Conservation (phyloP, 352 stramenopile genomes). For the Pythium volutum region DNA sequence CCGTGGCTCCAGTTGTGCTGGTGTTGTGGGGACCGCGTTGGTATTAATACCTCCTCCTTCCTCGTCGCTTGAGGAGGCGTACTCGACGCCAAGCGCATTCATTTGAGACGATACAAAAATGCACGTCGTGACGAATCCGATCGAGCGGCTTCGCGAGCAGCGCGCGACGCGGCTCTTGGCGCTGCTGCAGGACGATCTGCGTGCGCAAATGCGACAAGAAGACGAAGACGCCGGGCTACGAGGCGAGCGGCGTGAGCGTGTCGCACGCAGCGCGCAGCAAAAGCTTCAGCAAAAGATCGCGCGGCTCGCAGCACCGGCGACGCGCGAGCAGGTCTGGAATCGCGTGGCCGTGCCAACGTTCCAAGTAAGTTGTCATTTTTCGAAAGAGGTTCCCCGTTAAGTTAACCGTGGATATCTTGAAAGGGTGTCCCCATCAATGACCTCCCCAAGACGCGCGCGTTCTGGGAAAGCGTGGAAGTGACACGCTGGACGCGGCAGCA, state of each 20-base stretch:
- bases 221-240: constrained; percentile 34
- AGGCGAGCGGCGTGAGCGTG: constrained; percentile 15
- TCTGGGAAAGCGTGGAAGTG: constrained; percentile 56
- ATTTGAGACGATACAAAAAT: constrained; percentile 16
- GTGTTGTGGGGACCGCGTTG: not conserved
- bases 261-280: constrained; percentile 31
- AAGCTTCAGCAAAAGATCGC: constrained; percentile 43
- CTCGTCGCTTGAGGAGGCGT: constrained; percentile 38
- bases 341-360: constrained; percentile 35
- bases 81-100: constrained; percentile 39
- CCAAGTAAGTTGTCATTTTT: constrained; percentile 34
- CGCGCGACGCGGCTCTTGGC: constrained; percentile 55
- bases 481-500: constrained; percentile 46
- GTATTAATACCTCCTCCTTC: constrained; percentile 8
- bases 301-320: constrained; percentile 39
- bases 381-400: not conserved
- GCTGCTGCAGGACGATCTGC: constrained; percentile 55
- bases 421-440: constrained; percentile 44
- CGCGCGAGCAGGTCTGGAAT: constrained; percentile 56
- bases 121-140: constrained; percentile 29
- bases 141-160: constrained; percentile 69
- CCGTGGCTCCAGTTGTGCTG: not conserved
- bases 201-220: constrained; percentile 54
- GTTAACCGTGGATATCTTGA: constrained; percentile 14
- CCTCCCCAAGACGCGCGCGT: constrained; percentile 60